Percentiles rank a stretch among this genome's conserved stretches.
Conservation (phyloP, 768 basidiomycete genomes). For the Pleurotus salmoneostramineus region DNA sequence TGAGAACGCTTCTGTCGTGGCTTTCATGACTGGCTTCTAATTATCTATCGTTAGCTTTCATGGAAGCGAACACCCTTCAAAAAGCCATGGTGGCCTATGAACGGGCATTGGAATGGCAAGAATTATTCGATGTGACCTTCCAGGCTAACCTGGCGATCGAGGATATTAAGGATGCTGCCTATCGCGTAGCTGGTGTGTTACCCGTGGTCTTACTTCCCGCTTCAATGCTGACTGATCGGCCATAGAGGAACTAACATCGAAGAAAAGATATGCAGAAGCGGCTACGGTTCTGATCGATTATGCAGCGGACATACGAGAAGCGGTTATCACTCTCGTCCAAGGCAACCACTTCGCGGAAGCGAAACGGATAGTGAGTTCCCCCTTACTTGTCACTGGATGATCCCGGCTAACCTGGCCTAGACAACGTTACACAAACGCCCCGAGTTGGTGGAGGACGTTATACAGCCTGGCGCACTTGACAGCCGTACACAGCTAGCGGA, state of each 20-base stretch:
- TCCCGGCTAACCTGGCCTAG: slow-evolving; percentile 33
- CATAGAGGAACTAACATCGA: slow-evolving; percentile 76
- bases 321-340: slow-evolving; percentile 70
- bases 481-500: slow-evolving; percentile 72
- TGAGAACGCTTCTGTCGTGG: slow-evolving; percentile 24
- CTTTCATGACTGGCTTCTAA: not conserved
- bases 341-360: slow-evolving; percentile 89
- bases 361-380: slow-evolving; percentile 63
- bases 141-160: slow-evolving; percentile 45
- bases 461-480: slow-evolving; percentile 79
- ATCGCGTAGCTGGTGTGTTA: slow-evolving; percentile 73
- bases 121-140: slow-evolving; percentile 78
- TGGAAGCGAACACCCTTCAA: slow-evolving; percentile 52
- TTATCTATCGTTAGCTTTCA: slow-evolving; percentile 55
- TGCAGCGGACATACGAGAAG: slow-evolving; percentile 69
- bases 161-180: slow-evolving; percentile 61
- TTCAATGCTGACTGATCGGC: slow-evolving; percentile 1
- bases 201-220: not conserved
- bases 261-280: slow-evolving; percentile 79
- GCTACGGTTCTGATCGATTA: slow-evolving; percentile 84
- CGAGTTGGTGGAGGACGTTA: slow-evolving; percentile 66
- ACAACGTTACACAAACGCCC: slow-evolving; percentile 45
- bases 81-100: slow-evolving; percentile 91
- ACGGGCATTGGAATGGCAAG: slow-evolving; percentile 85
- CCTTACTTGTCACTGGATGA: not conserved